A percentile compares a stretch with the other conserved stretches of the same genome.
phyloP scores from a whole-genome alignment of 2,329 filamentous ascomycete species.

The Tolypocladium amazonense region DNA sequence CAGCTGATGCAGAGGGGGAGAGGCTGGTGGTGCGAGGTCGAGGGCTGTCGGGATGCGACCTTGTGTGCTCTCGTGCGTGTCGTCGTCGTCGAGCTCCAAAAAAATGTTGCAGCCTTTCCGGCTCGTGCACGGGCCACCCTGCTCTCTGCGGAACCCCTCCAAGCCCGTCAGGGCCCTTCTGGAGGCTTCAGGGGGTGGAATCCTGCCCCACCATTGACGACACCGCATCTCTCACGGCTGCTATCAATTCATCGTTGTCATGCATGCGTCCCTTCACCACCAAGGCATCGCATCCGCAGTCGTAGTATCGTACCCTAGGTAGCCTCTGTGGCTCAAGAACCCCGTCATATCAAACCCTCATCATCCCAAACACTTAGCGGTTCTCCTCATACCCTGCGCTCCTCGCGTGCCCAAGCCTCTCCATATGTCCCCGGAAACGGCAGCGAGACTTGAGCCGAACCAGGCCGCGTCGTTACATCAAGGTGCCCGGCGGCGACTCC shows the following conservation, averaged over 20 bases:
- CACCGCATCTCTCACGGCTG: not conserved
- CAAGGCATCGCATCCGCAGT: not conserved
- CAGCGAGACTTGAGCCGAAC: not conserved
- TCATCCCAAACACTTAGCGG: too few species aligned
- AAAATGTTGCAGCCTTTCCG: conserved; percentile 38
- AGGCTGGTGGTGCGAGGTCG: not conserved
- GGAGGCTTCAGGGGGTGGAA: not conserved
- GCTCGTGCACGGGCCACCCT: conserved; percentile 2
- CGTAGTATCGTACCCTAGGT: not conserved
- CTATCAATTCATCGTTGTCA: not conserved
- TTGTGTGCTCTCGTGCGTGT: not conserved
- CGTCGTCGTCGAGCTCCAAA: conserved; percentile 18
- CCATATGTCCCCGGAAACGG: not conserved
- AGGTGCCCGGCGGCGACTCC: not conserved
- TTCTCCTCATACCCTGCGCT: not conserved
- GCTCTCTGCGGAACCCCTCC: not conserved
- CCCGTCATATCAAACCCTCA: not conserved
- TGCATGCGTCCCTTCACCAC: not conserved
- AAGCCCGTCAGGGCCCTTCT: too few species aligned
- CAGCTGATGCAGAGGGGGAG: not conserved
- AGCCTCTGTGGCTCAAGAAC: not conserved
- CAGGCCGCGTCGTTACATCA: not conserved
- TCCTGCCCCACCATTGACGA: not conserved
- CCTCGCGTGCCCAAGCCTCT: not conserved
- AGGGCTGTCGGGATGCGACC: not conserved